These are phyloP conservation scores for Starmera dryadoides DNA, from an alignment of 805 yeast species.

Conservation along the genomic window DNA sequence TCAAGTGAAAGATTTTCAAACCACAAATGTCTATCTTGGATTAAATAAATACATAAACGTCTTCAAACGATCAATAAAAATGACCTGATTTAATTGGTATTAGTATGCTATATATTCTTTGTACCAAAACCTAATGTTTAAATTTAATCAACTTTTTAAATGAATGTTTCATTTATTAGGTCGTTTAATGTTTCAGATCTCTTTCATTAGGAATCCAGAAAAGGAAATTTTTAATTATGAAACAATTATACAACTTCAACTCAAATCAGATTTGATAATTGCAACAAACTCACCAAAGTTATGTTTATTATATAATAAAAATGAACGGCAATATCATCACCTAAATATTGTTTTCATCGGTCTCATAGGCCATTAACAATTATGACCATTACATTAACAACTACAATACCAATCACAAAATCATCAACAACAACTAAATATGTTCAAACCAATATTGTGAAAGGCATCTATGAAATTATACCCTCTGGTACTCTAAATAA, in stretches of 20 bases:
- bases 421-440: neutral
- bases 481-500: neutral
- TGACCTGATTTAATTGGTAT: too few species aligned
- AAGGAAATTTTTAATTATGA: neutral
- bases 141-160: too few species aligned
- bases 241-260: neutral
- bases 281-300: neutral
- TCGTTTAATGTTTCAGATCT: neutral
- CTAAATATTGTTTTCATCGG: neutral
- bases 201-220: neutral
- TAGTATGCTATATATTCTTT: too few species aligned
- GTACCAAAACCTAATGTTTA: too few species aligned
- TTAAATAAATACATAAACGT: too few species aligned
- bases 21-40: too few species aligned
- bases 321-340: too few species aligned
- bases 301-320: neutral
- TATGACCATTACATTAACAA: neutral
- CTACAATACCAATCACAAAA: neutral
- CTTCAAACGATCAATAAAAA: too few species aligned
- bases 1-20: too few species aligned
- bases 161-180: neutral
- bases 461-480: neutral
- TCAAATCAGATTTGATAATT: neutral
- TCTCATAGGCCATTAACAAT: slow-evolving; percentile 15
- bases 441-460: neutral